Evolutionary conservation across 1,139 yeast genomes (phyloP).

Genomic region (Blastobotrys arbuscula): DNA sequence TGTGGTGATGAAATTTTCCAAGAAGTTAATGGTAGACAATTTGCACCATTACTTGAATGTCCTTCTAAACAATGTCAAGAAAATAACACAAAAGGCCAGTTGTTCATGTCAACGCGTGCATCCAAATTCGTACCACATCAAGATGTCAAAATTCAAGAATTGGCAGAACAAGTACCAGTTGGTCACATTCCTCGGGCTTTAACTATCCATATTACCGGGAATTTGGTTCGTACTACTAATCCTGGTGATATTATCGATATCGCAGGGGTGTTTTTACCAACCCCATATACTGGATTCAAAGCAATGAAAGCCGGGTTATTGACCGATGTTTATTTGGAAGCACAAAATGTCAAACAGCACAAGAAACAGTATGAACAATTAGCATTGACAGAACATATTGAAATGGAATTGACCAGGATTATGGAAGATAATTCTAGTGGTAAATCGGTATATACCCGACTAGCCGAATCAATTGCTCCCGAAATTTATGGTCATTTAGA

Average conservation of each 20-base stretch:
- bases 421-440: conserved; percentile 40
- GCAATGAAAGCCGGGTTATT: conserved; percentile 89
- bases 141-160: conserved; percentile 90
- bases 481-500: conserved; percentile 94
- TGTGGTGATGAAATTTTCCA: conserved; percentile 97
- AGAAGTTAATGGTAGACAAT: conserved; percentile 80
- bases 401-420: conserved; percentile 44
- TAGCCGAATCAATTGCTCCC: conserved; percentile 92
- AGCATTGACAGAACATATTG: conserved; percentile 51
- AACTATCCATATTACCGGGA: conserved; percentile 82
- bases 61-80: conserved; percentile 72
- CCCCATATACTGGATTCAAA: conserved; percentile 92
- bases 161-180: conserved; percentile 94
- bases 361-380: conserved; percentile 77
- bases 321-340: conserved; percentile 90
- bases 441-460: conserved; percentile 51
- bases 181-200: conserved; percentile 94
- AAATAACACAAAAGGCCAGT: conserved; percentile 81
- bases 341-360: conserved; percentile 79
- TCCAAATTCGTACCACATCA: conserved; percentile 93
- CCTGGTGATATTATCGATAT: conserved; percentile 97
- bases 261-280: conserved; percentile 86
- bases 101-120: conserved; percentile 91
- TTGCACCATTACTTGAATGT: conserved; percentile 82
- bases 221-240: conserved; percentile 74